Evolutionary conservation across 2,329 filamentous ascomycete genomes (phyloP).

Genomic region (Pseudocercospora musae): DNA sequence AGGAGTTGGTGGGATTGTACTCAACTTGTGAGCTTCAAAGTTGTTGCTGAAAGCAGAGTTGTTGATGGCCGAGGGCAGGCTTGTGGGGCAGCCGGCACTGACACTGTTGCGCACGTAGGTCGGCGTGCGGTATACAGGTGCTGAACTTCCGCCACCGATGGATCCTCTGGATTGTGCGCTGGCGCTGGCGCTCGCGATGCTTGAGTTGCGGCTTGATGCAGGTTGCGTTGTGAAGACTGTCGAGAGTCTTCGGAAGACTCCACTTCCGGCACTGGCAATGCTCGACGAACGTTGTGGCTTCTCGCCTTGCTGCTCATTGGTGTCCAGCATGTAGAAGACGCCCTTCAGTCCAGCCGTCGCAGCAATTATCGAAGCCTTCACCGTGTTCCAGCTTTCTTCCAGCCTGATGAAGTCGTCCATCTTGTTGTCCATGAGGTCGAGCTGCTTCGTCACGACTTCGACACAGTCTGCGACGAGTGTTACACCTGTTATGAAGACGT

Average conservation of each 20-base stretch:
- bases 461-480: conserved; percentile 47
- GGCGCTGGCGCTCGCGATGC: conserved; percentile 24
- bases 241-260: conserved; percentile 34
- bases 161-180: conserved; percentile 17
- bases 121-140: conserved; percentile 31
- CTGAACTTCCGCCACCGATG: conserved; percentile 11
- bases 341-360: conserved; percentile 44
- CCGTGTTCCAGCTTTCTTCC: conserved; percentile 44
- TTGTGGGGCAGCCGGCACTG: conserved; percentile 39
- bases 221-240: conserved; percentile 29
- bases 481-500: conserved; percentile 45
- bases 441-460: conserved; percentile 41
- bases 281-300: conserved; percentile 24
- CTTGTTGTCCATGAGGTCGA: conserved; percentile 40
- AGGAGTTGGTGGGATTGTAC: conserved; percentile 44
- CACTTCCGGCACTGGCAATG: conserved; percentile 28
- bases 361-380: conserved; percentile 42
- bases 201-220: conserved; percentile 20
- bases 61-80: conserved; percentile 33
- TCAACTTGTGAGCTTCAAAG: conserved; percentile 34
- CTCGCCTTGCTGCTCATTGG: conserved; percentile 15
- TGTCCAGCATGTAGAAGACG: conserved; percentile 46
- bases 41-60: conserved; percentile 27
- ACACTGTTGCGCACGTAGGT: conserved; percentile 39
- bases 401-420: conserved; percentile 47